phyloP scores from a whole-genome alignment of 1,284 basidiomycete species.

The Psilocybe mexicana region DNA sequence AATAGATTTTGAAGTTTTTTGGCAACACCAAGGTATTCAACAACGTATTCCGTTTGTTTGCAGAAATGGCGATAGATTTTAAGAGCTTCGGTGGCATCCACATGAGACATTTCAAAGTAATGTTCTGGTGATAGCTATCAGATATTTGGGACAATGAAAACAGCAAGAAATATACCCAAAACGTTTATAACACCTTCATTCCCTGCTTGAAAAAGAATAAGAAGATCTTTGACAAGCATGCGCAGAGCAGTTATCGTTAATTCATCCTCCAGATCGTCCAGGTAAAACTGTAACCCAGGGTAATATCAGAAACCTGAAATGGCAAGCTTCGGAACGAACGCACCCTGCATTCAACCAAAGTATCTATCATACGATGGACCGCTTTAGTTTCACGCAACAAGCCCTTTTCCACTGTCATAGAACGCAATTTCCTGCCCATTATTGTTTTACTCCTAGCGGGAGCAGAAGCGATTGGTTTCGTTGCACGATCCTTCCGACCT shows the following conservation, averaged over 20 bases:
- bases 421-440: conserved; percentile 81
- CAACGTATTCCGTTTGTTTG: conserved; percentile 90
- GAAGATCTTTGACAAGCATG: conserved; percentile 96
- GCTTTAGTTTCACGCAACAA: conserved; percentile 89
- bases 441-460: conserved; percentile 73
- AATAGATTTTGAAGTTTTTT: conserved; percentile 91
- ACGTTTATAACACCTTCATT: conserved; percentile 99
- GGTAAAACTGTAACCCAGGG: conserved; percentile 70
- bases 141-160: background rate
- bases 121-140: conserved; percentile 63
- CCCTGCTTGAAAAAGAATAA: conserved; percentile 94
- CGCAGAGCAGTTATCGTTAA: conserved; percentile 87
- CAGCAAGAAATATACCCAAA: conserved; percentile 53
- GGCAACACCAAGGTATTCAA: conserved; percentile 92
- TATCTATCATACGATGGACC: conserved; percentile 88
- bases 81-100: conserved; percentile 87
- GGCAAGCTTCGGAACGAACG: conserved; percentile 25
- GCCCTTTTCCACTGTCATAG: conserved; percentile 96
- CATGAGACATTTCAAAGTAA: conserved; percentile 98
- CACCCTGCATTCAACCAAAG: conserved; percentile 86
- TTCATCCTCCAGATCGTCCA: conserved; percentile 92
- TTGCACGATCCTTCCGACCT: conserved; percentile 31
- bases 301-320: conserved; percentile 6
- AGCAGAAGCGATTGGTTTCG: conserved; percentile 29
- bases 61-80: conserved; percentile 94